Percentiles rank a stretch among this genome's conserved stretches.
Conservation (phyloP, 306 rosid species). For the Dryas drummondii region DNA sequence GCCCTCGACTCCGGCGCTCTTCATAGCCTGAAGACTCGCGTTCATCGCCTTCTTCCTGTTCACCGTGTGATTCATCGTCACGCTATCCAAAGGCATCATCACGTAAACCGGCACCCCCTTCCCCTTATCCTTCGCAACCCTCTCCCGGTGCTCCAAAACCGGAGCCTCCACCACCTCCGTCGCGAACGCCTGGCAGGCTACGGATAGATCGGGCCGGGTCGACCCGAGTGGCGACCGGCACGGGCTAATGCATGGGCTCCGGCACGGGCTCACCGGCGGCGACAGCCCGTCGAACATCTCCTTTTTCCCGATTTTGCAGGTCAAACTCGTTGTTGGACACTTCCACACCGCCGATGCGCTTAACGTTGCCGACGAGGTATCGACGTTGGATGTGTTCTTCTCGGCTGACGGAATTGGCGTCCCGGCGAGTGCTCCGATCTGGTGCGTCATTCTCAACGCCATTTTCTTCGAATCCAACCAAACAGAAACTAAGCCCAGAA, state of each 20-base stretch:
- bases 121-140: constrained; percentile 10
- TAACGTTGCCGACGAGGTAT: constrained; percentile 29
- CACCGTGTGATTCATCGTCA: constrained; percentile 74
- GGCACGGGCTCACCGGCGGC: constrained; percentile 54
- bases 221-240: constrained; percentile 42
- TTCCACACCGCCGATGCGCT: constrained; percentile 49
- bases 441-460: constrained; percentile 67
- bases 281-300: constrained; percentile 34
- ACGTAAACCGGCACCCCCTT: constrained; percentile 86
- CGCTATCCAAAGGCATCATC: constrained; percentile 97
- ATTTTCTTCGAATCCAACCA: constrained; percentile 15
- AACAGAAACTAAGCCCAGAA: background rate
- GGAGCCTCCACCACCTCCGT: constrained; percentile 31
- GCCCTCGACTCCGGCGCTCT: constrained; percentile 94
- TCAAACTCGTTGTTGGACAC: constrained; percentile 34
- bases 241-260: constrained; percentile 40
- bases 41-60: constrained; percentile 79
- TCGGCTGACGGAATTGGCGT: constrained; percentile 27
- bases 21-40: constrained; percentile 79
- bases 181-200: constrained; percentile 66
- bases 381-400: constrained; percentile 2
- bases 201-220: constrained; percentile 62
- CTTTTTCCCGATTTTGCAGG: constrained; percentile 32
- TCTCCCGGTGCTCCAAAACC: constrained; percentile 30
- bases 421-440: constrained; percentile 50